phyloP scores from a whole-genome alignment of 768 basidiomycete species.

The Lentinula raphanica region DNA sequence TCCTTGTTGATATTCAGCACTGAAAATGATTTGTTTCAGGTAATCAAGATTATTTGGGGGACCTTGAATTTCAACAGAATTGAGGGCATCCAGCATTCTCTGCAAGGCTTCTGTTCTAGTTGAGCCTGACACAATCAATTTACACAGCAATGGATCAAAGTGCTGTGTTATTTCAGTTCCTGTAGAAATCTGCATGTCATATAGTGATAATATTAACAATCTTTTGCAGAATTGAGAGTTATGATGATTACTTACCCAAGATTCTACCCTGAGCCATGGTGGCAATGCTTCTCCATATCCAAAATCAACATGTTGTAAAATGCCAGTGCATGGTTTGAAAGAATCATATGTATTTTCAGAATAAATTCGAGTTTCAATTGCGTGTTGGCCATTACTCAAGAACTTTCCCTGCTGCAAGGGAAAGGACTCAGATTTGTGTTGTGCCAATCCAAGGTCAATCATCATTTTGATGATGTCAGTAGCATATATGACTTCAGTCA shows the following conservation, averaged over 20 bases:
- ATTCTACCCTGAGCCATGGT: conserved; percentile 56
- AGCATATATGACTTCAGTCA: conserved; percentile 52
- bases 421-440: conserved; percentile 20
- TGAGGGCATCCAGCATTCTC: conserved; percentile 35
- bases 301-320: conserved; percentile 51
- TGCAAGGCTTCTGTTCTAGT: conserved; percentile 41
- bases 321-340: conserved; percentile 56
- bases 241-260: conserved; percentile 36
- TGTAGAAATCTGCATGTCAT: conserved; percentile 33
- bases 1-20: conserved; percentile 35
- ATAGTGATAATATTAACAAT: background rate
- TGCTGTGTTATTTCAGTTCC: conserved; percentile 47
- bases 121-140: conserved; percentile 48
- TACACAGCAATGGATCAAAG: conserved; percentile 57
- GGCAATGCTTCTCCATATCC: conserved; percentile 17
- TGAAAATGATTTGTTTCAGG: conserved; percentile 38
- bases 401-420: conserved; percentile 34
- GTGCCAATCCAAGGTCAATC: conserved; percentile 50
- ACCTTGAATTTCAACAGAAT: conserved; percentile 41
- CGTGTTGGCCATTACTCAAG: conserved; percentile 26
- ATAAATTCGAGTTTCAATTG: conserved; percentile 57
- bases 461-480: conserved; percentile 63
- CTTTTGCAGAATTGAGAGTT: background rate
- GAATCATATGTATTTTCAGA: conserved; percentile 55
- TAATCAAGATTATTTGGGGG: conserved; percentile 58